Evolutionary conservation across 2,329 filamentous ascomycete species (phyloP).

Genomic region (Xylaria sp.): DNA sequence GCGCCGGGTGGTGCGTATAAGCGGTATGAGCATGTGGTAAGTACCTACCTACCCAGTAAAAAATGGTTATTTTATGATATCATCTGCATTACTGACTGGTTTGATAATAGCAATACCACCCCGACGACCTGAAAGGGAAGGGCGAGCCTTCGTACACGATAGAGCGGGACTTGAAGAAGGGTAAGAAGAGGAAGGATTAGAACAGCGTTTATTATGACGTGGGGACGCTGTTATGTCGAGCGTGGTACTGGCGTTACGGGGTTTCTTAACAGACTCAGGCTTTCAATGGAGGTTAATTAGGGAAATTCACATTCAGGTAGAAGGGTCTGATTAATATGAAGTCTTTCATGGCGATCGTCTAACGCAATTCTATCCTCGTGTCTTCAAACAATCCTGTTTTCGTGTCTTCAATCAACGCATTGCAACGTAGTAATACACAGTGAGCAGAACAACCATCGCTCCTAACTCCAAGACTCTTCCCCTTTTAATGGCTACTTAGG

Average conservation of each 20-base stretch:
- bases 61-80: neutral
- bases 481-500: slow-evolving; percentile 18
- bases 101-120: slow-evolving; percentile 69
- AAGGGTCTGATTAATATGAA: slow-evolving; percentile 13
- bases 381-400: neutral
- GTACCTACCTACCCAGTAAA: slow-evolving; percentile 52
- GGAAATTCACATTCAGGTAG: slow-evolving; percentile 2
- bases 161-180: slow-evolving; percentile 72
- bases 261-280: neutral
- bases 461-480: slow-evolving; percentile 22
- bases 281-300: neutral
- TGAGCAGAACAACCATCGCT: slow-evolving; percentile 11
- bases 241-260: slow-evolving; percentile 26
- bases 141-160: slow-evolving; percentile 79
- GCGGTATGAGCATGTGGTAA: slow-evolving; percentile 78
- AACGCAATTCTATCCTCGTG: neutral
- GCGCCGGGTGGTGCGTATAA: slow-evolving; percentile 79
- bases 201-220: neutral
- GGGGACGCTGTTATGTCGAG: neutral
- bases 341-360: slow-evolving; percentile 10
- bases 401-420: neutral
- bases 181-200: slow-evolving; percentile 58
- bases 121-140: slow-evolving; percentile 84
- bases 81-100: neutral
- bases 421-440: slow-evolving; percentile 15